Base-by-base conservation (phyloP, 2,329 filamentous ascomycete species). In the Amylocarpus encephaloides region DNA sequence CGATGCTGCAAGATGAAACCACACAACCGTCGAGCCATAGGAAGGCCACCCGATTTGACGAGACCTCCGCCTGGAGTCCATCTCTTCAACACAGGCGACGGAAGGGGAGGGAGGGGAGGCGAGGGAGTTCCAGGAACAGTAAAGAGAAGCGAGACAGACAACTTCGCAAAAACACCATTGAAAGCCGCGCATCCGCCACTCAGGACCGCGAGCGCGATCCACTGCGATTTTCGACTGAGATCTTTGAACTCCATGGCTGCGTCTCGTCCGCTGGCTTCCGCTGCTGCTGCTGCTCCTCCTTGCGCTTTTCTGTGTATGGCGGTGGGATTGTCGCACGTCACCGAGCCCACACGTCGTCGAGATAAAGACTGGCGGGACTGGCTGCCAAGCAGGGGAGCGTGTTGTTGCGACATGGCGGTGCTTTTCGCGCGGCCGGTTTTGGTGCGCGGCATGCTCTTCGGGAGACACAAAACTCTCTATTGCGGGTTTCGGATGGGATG, bases 161-260 rank as follows among this genome's bases (percentile, higher is more conserved):
- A 71, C 69, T 92, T 93, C 0, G 88, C 88, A 71, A 92, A 66
- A 2, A 65, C 64, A 52, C 87, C 87, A 61, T 93, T 93, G 59
- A 87, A 83, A 18, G 87, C 86, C 30, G 88, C 88, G 62, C 86
- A 91, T 47, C 79, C 82, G 54, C 88, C 88, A 63, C 85, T 88
- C 43, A 83, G 80, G 38, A 91, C 66, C 38, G 88, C 85, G 55
- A 86, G 77, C 45, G 83, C 70, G 54, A 92, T 76, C 82, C 82
- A 86, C 57, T 77, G 74, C 56, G 54, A 51, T 48, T 70, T 70
- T 45, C 63, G 59, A 61, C 68, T 69, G 55, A 68, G 26, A 57
- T 62, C 56, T 40, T 52, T 52, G 18, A 55, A 60, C 54, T 65
- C 56, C 56, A 66, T 64, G 0, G 46, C 44, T 43, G 51, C 44